These are phyloP conservation scores for Coemansia sp. DNA, from an alignment of 192 early-diverging fungal genomes.

Conservation along the genomic window DNA sequence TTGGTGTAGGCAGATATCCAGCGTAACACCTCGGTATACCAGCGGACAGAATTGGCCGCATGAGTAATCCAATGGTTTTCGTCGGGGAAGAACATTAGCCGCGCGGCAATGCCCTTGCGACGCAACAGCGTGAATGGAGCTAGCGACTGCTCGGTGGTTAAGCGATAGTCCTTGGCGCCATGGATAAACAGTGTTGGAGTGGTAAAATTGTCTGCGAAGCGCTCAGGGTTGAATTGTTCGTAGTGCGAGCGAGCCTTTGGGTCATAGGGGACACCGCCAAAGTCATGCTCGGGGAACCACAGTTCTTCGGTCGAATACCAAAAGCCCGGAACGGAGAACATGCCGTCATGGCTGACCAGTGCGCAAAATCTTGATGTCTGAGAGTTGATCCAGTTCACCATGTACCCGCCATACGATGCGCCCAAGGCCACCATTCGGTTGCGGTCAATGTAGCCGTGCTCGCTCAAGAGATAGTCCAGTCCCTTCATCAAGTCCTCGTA, in stretches of 20 bases:
- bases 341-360: constrained; percentile 72
- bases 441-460: constrained; percentile 55
- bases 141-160: constrained; percentile 63
- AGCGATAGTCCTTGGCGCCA: constrained; percentile 61
- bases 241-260: constrained; percentile 48
- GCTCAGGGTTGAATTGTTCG: constrained; percentile 62
- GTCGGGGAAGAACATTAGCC: constrained; percentile 69
- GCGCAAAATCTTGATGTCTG: constrained; percentile 63
- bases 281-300: constrained; percentile 74
- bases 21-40: constrained; percentile 61
- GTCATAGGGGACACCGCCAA: constrained; percentile 63
- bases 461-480: constrained; percentile 55
- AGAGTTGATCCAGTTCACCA: constrained; percentile 83
- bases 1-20: constrained; percentile 50
- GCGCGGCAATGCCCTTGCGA: constrained; percentile 58
- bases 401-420: constrained; percentile 75
- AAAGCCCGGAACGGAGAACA: constrained; percentile 55
- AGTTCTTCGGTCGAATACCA: constrained; percentile 73
- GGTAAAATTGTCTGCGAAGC: constrained; percentile 60
- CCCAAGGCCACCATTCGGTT: constrained; percentile 60
- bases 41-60: constrained; percentile 60
- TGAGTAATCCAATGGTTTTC: constrained; percentile 66
- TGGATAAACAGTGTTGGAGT: constrained; percentile 77
- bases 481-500: constrained; percentile 73
- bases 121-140: constrained; percentile 70